Base-by-base conservation (phyloP, 2,329 filamentous ascomycete species). In the Microsporum ferrugineum region DNA sequence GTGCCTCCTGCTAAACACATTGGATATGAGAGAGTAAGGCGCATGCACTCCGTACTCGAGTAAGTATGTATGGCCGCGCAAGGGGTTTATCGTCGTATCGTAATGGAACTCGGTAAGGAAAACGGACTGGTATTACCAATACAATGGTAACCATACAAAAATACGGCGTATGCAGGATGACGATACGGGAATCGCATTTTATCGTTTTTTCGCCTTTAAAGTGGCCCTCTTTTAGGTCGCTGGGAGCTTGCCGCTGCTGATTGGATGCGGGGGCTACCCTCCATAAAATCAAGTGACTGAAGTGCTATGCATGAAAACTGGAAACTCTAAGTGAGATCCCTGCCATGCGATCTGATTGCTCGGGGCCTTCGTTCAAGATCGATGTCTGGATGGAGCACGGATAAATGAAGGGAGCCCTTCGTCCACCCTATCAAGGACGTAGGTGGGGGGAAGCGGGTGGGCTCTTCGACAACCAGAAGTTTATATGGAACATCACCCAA, bases 251-350 rank as follows among this genome's bases (percentile, higher is more conserved):
- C n/a, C 2, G 57, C 5, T 59, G 47, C 49, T 63, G 60, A 66
- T 64, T 68, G 66, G 65, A 43, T 10, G 27, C 33, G 23, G 36
- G 14, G 47, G 60, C 71, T 70, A 71, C 65, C 71, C 71, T 76
- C 69, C 66, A 65, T 63, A 64, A 72, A 71, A 80, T 85, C 82
- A 84, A 84, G 82, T 85, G 82, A 84, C 76, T 74, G 74, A 72
- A 77, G 78, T 70, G 68, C 70, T 72, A 84, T 84, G 82, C 82
- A 81, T 78, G 73, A 71, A 71, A 71, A 56, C 51, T 61, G 60
- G 63, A 65, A 39, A 59, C 56, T 31, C 36, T 23, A 55, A 34
- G 57, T 60, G 68, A 68, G 66, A 68, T 64, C 67, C 69, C 65
- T 64, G 61, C 64, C 66, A 69, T 65, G 67, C 65, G 66, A 64